Evolutionary conservation across 2,329 filamentous ascomycete species (phyloP).

Genomic region (Kalmusia sp.): DNA sequence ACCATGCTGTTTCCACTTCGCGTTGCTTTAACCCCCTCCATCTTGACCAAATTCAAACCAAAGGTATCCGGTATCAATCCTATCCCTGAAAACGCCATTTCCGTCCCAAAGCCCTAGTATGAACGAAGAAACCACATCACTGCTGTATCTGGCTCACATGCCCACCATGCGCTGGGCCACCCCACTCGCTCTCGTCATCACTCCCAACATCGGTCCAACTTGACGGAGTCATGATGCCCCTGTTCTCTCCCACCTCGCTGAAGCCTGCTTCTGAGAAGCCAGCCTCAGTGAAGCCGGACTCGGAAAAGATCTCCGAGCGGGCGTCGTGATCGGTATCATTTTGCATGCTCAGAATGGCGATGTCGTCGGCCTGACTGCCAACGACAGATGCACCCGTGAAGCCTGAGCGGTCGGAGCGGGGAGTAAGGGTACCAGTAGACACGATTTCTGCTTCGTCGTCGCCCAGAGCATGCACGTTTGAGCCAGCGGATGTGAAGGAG

Average conservation of each 20-base stretch:
- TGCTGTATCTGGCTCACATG: conserved; percentile 39
- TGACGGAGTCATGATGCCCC: conserved; percentile 45
- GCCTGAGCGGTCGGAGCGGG: conserved; percentile 43
- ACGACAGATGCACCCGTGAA: conserved; percentile 38
- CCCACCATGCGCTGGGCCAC: conserved; percentile 30
- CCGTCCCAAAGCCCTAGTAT: background rate
- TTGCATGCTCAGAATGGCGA: conserved; percentile 44
- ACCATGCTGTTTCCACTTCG: background rate
- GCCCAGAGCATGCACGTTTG: conserved; percentile 18
- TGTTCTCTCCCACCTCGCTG: conserved; percentile 35
- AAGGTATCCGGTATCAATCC: conserved; percentile 11
- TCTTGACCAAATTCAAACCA: conserved; percentile 2
- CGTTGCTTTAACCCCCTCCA: background rate
- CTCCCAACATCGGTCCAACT: conserved; percentile 51
- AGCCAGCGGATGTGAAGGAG: conserved; percentile 38
- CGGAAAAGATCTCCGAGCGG: conserved; percentile 43
- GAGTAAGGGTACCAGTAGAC: conserved; percentile 47
- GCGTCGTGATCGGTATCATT: conserved; percentile 43
- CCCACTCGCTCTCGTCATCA: conserved; percentile 49
- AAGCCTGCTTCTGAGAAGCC: conserved; percentile 42
- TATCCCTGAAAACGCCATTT: conserved; percentile 2
- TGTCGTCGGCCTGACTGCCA: conserved; percentile 40
- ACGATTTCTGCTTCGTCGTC: conserved; percentile 35
- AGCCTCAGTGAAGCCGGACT: conserved; percentile 45
- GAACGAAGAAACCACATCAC: conserved; percentile 11